Conservation (phyloP, 495 filamentous ascomycete species). For the Corynascus novoguineensis region DNA sequence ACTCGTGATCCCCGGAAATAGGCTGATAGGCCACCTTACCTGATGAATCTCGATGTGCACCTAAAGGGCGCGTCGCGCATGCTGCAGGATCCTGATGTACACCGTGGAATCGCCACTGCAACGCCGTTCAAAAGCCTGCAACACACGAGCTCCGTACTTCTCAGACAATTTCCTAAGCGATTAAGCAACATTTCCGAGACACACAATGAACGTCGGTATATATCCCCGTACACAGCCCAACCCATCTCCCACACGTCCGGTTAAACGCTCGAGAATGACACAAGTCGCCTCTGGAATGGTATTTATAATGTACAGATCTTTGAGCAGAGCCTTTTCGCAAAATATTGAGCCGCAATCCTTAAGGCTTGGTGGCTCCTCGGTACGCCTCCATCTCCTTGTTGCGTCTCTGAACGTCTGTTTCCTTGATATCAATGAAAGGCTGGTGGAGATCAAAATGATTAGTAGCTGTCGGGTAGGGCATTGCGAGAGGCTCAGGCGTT, state of each 20-base stretch:
- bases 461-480: conserved; percentile 3
- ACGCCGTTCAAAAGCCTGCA: no score
- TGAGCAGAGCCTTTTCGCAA: neutral
- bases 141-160: no score
- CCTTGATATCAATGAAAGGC: conserved; percentile 25
- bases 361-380: neutral
- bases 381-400: conserved; percentile 15
- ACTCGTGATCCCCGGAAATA: no score
- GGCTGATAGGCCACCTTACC: no score
- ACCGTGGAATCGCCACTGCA: no score
- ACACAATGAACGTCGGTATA: neutral
- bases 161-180: no score
- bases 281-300: neutral
- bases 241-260: neutral
- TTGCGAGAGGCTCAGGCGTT: no score
- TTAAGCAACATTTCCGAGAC: no score
- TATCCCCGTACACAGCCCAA: neutral
- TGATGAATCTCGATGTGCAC: neutral
- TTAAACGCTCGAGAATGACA: neutral
- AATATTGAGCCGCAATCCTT: neutral
- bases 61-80: no score
- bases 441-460: conserved; percentile 15
- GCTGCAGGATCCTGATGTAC: no score
- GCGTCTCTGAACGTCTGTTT: conserved; percentile 15
- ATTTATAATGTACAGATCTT: neutral